These are phyloP conservation scores for Metschnikowia arizonensis DNA, from an alignment of 805 yeast genomes.

Conservation along the genomic window DNA sequence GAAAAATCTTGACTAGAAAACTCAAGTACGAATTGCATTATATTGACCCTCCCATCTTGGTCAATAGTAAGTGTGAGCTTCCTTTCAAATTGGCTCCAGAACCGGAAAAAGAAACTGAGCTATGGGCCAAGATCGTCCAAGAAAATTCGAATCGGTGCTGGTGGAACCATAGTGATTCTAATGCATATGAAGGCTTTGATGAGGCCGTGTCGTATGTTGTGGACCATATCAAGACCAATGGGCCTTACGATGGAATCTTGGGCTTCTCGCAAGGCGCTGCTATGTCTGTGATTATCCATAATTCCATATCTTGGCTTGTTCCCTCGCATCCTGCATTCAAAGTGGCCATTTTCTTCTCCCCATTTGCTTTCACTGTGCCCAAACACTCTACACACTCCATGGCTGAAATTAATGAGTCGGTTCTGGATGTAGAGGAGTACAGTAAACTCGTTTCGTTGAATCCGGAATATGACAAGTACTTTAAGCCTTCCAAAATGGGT, in stretches of 20 bases:
- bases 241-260: constrained; percentile 41
- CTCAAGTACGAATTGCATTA: constrained; percentile 28
- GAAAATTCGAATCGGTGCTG: constrained; percentile 33
- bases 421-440: constrained; percentile 24
- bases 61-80: constrained; percentile 24
- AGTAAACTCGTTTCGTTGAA: constrained; percentile 18
- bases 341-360: constrained; percentile 30
- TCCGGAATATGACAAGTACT: constrained; percentile 20
- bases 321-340: constrained; percentile 26
- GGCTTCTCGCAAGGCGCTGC: constrained; percentile 45
- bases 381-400: constrained; percentile 14
- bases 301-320: constrained; percentile 18
- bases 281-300: constrained; percentile 31
- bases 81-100: constrained; percentile 27
- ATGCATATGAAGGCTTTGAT: constrained; percentile 27
- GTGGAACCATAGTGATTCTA: constrained; percentile 25
- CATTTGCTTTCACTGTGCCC: constrained; percentile 34
- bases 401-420: constrained; percentile 17
- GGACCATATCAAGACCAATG: constrained; percentile 29
- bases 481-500: constrained; percentile 20
- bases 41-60: constrained; percentile 30
- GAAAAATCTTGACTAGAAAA: constrained; percentile 27
- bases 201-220: constrained; percentile 25
- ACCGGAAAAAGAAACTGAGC: constrained; percentile 24
- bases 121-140: constrained; percentile 31